Evolutionary conservation across 2,329 filamentous ascomycete genomes (phyloP).

Genomic region (Zalaria sp.): DNA sequence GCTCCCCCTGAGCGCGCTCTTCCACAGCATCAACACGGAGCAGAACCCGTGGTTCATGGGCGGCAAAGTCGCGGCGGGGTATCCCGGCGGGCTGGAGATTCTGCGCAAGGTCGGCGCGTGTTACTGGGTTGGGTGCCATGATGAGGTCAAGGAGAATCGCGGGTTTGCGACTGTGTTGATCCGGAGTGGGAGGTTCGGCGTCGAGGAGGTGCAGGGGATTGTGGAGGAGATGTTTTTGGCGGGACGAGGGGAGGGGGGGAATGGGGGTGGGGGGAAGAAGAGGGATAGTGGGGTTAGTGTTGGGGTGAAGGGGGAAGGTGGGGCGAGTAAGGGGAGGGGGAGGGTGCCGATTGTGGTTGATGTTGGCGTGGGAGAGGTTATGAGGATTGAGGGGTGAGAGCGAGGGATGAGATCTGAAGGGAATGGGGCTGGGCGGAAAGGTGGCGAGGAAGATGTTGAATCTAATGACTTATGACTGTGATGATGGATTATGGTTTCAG

Average conservation of each 20-base stretch:
- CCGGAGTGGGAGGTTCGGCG: conserved; percentile 29
- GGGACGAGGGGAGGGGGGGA: too few species aligned
- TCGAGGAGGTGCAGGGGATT: conserved; percentile 31
- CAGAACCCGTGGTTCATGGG: conserved; percentile 48
- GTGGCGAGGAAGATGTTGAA: too few species aligned
- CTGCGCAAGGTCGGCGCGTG: conserved; percentile 38
- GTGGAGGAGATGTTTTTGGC: conserved; percentile 9
- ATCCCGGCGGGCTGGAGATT: conserved; percentile 43
- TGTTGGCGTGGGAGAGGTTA: not conserved
- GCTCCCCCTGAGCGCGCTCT: conserved; percentile 47
- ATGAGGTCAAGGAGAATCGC: conserved; percentile 42
- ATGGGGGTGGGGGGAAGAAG: not conserved
- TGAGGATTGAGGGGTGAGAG: not conserved
- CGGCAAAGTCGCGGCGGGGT: conserved; percentile 42
- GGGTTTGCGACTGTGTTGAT: conserved; percentile 39
- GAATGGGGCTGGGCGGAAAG: too few species aligned
- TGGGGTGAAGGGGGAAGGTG: too few species aligned
- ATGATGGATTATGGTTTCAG: too few species aligned
- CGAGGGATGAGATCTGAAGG: too few species aligned
- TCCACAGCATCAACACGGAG: conserved; percentile 50
- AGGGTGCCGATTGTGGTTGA: not conserved
- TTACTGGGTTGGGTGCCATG: conserved; percentile 48
- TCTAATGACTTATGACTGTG: too few species aligned
- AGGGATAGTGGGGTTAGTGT: not conserved
- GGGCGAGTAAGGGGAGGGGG: not conserved